Conservation (phyloP, 768 basidiomycete species). For the Amanita thiersii region DNA sequence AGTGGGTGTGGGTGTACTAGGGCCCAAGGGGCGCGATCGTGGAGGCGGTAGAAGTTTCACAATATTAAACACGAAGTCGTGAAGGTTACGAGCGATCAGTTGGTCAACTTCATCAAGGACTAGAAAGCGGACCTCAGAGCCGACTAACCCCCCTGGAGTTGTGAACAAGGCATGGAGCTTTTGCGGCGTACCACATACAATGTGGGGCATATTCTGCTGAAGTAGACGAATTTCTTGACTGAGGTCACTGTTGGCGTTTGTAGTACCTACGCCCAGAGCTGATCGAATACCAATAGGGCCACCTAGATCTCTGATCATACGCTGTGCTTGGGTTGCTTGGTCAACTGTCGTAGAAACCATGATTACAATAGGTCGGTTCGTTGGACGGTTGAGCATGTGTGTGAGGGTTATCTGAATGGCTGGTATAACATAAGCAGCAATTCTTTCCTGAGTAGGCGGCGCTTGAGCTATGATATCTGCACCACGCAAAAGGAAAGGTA, state of each 20-base stretch:
- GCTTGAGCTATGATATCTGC: conserved; percentile 98
- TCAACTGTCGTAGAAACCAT: conserved; percentile 98
- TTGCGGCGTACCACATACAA: conserved; percentile 96
- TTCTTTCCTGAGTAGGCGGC: conserved; percentile 96
- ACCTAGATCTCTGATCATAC: conserved; percentile 91
- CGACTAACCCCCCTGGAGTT: conserved; percentile 63
- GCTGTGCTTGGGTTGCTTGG: conserved; percentile 95
- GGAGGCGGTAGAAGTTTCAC: conserved; percentile 90
- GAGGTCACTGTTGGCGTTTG: conserved; percentile 53
- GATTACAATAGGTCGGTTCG: conserved; percentile 73
- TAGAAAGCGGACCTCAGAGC: conserved; percentile 85
- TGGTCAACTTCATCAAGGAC: conserved; percentile 98
- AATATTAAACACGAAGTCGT: conserved; percentile 91
- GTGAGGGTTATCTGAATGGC: conserved; percentile 78
- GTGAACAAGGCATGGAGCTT: conserved; percentile 92
- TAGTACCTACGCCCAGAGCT: conserved; percentile 78
- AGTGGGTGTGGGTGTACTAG: conserved; percentile 30
- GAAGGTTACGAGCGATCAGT: conserved; percentile 91
- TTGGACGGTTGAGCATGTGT: conserved; percentile 40
- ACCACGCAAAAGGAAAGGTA: conserved; percentile 90
- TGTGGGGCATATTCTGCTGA: conserved; percentile 88
- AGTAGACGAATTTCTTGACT: conserved; percentile 74
- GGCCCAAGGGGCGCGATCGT: conserved; percentile 54
- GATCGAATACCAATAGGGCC: conserved; percentile 89
- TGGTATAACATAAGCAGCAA: conserved; percentile 94